phyloP scores from a whole-genome alignment of 495 filamentous ascomycete species.

The Podospora bellae-mahoneyi region DNA sequence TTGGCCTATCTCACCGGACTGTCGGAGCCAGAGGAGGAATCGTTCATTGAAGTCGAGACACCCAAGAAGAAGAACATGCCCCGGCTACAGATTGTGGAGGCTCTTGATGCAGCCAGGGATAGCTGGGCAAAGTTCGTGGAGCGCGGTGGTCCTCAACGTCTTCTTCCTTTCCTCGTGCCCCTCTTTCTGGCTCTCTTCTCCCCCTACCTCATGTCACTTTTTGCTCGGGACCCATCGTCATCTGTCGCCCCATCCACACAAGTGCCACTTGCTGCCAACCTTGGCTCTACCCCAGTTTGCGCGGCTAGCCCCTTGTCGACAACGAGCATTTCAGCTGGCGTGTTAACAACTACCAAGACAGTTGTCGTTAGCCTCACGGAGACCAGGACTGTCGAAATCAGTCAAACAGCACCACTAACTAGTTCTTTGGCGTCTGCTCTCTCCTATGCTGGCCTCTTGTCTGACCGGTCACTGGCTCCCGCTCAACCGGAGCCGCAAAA shows the following conservation, averaged over 20 bases:
- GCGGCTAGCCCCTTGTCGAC: constrained; percentile 11
- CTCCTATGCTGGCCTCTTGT: constrained; percentile 39
- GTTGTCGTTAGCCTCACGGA: constrained; percentile 40
- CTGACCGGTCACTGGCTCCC: constrained; percentile 27
- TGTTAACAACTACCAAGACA: constrained; percentile 29
- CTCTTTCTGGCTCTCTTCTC: constrained; percentile 17
- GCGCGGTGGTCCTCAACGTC: constrained; percentile 12
- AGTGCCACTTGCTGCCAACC: constrained; percentile 9
- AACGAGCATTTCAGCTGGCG: constrained; percentile 24
- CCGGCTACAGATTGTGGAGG: neutral
- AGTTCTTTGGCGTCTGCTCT: constrained; percentile 39
- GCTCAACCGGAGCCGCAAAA: neutral
- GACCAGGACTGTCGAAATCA: constrained; percentile 34
- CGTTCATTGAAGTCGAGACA: neutral
- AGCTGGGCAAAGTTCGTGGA: neutral
- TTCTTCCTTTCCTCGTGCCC: constrained; percentile 15
- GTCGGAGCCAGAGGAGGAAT: constrained; percentile 26
- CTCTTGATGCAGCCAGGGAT: neutral
- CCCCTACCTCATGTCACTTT: constrained; percentile 11
- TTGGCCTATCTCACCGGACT: constrained; percentile 62
- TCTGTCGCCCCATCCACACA: neutral
- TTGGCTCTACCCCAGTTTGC: constrained; percentile 16
- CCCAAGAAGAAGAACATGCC: neutral
- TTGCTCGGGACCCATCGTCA: neutral
- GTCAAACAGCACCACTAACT: constrained; percentile 37